Evolutionary conservation across 2,329 filamentous ascomycete genomes (phyloP).

Genomic region (Stagonosporopsis rhizophila): DNA sequence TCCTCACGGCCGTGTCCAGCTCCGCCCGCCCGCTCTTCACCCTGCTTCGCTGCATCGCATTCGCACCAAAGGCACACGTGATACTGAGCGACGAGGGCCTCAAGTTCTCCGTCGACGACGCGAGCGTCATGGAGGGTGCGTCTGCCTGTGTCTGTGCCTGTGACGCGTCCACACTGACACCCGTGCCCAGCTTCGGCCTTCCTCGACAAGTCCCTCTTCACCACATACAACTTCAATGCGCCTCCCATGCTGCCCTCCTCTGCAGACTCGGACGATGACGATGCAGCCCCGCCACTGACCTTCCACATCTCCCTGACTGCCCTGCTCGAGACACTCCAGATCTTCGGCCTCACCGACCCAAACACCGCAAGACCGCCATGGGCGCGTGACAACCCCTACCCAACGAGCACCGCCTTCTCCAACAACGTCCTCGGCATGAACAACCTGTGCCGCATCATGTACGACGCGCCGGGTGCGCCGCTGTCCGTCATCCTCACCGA

Average conservation of each 20-base stretch:
- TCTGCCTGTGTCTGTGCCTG: background rate
- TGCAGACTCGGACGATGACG: constrained; percentile 46
- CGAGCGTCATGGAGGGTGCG: constrained; percentile 87
- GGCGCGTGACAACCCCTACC: constrained; percentile 52
- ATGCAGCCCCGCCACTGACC: constrained; percentile 56
- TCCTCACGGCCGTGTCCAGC: constrained; percentile 78
- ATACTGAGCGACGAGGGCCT: constrained; percentile 86
- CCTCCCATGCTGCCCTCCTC: constrained; percentile 49
- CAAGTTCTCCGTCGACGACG: constrained; percentile 86
- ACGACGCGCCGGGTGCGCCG: constrained; percentile 75
- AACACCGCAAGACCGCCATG: constrained; percentile 46
- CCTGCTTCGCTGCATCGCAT: constrained; percentile 68
- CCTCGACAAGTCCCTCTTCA: constrained; percentile 88
- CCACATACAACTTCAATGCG: constrained; percentile 76
- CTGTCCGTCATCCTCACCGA: constrained; percentile 88
- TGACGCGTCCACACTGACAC: constrained; percentile 20
- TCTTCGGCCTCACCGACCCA: constrained; percentile 75
- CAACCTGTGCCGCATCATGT: constrained; percentile 85
- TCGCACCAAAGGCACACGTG: constrained; percentile 66
- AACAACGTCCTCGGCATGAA: constrained; percentile 82
- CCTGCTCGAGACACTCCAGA: constrained; percentile 91
- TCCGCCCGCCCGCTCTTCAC: constrained; percentile 78
- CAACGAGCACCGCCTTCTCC: constrained; percentile 77
- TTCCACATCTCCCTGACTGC: constrained; percentile 90
- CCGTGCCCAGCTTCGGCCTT: constrained; percentile 71